phyloP scores from a whole-genome alignment of 129 eudicot genomes.

The Smallanthus sonchifolius region DNA sequence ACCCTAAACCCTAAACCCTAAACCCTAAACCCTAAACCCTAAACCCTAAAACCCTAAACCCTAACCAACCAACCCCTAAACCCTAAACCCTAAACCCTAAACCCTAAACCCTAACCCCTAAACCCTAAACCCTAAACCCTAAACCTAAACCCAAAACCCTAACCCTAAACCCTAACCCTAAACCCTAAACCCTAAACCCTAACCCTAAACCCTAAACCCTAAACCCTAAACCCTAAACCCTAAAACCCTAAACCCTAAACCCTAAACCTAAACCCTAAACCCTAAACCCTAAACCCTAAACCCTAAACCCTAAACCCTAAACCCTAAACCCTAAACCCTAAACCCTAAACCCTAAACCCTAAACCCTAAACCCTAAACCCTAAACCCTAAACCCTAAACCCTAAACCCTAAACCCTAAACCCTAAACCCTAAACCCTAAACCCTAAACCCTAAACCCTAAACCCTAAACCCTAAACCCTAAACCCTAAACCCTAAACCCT shows the following conservation, averaged over 20 bases:
- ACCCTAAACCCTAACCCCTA: constrained; percentile 2
- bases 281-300: constrained; percentile 16
- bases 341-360: constrained; percentile 12
- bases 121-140: constrained; percentile 4
- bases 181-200: constrained; percentile 14
- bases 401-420: constrained; percentile 10
- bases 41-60: constrained; percentile 1
- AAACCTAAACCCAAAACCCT: constrained; percentile 1
- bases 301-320: constrained; percentile 10
- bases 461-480: constrained; percentile 9
- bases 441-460: constrained; percentile 21
- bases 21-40: not conserved
- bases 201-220: constrained; percentile 1
- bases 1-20: not conserved
- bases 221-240: not conserved
- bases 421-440: constrained; percentile 6
- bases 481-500: constrained; percentile 14
- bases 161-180: constrained; percentile 14
- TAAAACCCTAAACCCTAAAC: not conserved
- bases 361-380: constrained; percentile 9
- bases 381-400: constrained; percentile 16
- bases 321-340: constrained; percentile 12
- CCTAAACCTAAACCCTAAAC: not conserved
- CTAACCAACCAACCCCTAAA: not conserved
- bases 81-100: constrained; percentile 10